Evolutionary conservation across 2,329 filamentous ascomycete genomes (phyloP), one percentile per base, ranked within the genome.

Genomic region (Colletotrichum tabaci): DNA sequence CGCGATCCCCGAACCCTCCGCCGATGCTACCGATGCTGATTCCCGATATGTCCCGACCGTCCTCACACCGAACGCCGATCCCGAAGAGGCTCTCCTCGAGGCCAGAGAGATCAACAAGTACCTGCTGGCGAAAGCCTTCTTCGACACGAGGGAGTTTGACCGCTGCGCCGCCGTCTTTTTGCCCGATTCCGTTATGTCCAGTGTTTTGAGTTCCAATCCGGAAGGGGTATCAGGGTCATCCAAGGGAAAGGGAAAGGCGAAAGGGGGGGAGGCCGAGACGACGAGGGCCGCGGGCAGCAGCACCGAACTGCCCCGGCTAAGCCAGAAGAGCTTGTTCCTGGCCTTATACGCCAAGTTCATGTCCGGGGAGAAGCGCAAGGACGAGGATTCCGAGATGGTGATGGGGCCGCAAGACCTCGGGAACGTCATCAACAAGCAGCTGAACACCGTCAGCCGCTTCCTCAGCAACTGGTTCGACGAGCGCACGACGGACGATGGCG

Each of bases 301-400:
- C 5, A 75, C 78, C 8, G 74, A 78, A 2, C 76, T 91, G 18
- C 90, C 90, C 2, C 83, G 82, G 63, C 80, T 98, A 62, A 98
- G 95, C 79, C 95, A 98, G 80, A 97, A 96, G 82, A 95, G 96
- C 63, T 83, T 98, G 23, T 99, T 99, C 78, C 87, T 99, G 13
- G 93, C 95, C 0, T 85, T 98, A 4, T 99, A 99, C 78, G 94
- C 96, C 55, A 97, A 96, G 79, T 95, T 95, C 79, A 89, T 98
- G 74, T 93, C 95, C 0, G 96, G 96, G 1, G 96, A 99, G 85
- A 98, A 98, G 86, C 91, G 94, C 74, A 98, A 96, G 82, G 94
- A 98, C 77, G 96, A 99, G 81, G 96, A 98, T 69, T 94, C 94
- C 26, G 96, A 99, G 83, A 98, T 98, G 93, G 94, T 99, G 61